Evolutionary conservation across 1,284 basidiomycete species (phyloP).

Genomic region (Pisolithus thermaeus): DNA sequence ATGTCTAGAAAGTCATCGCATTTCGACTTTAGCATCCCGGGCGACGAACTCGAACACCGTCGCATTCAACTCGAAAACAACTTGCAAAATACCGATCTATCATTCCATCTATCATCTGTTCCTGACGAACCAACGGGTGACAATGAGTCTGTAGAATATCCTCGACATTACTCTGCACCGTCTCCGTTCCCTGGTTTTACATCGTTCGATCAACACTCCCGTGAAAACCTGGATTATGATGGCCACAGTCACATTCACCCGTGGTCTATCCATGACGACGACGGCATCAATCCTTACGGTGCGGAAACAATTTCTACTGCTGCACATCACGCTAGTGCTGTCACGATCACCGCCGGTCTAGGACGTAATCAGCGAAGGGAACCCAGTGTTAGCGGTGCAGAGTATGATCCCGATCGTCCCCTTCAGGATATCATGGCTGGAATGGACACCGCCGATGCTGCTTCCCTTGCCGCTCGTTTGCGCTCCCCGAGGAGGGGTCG

Average conservation of each 20-base stretch:
- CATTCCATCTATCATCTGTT: conserved; percentile 53
- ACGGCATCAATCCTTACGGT: conserved; percentile 57
- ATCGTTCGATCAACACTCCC: conserved; percentile 54
- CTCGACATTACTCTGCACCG: conserved; percentile 56
- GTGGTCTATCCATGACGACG: conserved; percentile 67
- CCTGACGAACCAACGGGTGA: conserved; percentile 37
- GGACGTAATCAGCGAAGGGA: conserved; percentile 44
- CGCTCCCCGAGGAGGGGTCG: conserved; percentile 19
- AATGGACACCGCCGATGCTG: conserved; percentile 29
- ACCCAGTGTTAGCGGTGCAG: conserved; percentile 64
- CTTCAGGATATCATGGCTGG: conserved; percentile 67
- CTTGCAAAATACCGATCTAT: conserved; percentile 63
- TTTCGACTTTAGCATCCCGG: conserved; percentile 42
- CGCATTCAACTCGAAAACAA: conserved; percentile 72
- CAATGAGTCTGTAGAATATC: conserved; percentile 54
- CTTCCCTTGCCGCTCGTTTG: conserved; percentile 16
- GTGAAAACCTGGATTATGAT: conserved; percentile 50
- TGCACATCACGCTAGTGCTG: conserved; percentile 79
- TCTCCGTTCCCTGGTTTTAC: conserved; percentile 47
- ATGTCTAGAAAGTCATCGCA: conserved; percentile 24
- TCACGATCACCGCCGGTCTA: conserved; percentile 82
- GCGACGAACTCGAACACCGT: conserved; percentile 64
- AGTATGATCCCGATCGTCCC: conserved; percentile 84
- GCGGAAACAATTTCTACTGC: conserved; percentile 72
- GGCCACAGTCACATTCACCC: conserved; percentile 47